Evolutionary conservation across 495 filamentous ascomycete genomes (phyloP).

Genomic region (Penicillium goetzii): DNA sequence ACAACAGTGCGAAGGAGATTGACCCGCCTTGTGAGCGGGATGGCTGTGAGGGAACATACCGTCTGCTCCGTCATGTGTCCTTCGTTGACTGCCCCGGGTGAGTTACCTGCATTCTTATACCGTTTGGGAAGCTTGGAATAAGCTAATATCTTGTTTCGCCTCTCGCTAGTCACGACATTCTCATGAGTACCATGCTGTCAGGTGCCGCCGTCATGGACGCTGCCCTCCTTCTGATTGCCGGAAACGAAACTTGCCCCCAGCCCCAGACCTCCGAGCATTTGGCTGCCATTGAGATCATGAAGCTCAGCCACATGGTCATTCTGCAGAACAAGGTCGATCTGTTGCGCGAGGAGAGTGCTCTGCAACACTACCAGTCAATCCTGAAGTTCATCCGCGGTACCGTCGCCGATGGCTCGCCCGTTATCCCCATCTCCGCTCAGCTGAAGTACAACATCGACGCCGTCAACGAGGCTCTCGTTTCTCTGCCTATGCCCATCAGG

Average conservation of each 20-base stretch:
- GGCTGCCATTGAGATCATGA: conserved; percentile 99
- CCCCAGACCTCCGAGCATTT: conserved; percentile 99
- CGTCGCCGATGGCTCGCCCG: conserved; percentile 91
- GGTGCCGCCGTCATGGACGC: conserved; percentile 99
- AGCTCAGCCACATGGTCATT: conserved; percentile 96
- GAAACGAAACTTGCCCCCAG: conserved; percentile 98
- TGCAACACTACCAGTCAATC: conserved; percentile 92
- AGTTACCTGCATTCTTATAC: background rate
- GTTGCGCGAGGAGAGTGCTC: conserved; percentile 90
- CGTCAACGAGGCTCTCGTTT: conserved; percentile 90
- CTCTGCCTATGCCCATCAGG: conserved; percentile 86
- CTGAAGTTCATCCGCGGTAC: conserved; percentile 97
- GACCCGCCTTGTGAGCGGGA: conserved; percentile 94
- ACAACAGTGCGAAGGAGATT: conserved; percentile 97
- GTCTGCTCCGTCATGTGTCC: conserved; percentile 57
- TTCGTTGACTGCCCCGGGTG: conserved; percentile 93
- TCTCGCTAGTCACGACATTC: conserved; percentile 84
- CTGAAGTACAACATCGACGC: conserved; percentile 99
- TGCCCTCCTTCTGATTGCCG: conserved; percentile 91
- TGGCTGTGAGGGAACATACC: conserved; percentile 83
- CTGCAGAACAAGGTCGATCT: conserved; percentile 99
- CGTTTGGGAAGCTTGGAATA: background rate
- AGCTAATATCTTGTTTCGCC: background rate
- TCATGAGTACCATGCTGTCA: conserved; percentile 99
- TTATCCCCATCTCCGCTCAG: conserved; percentile 98